phyloP scores from a whole-genome alignment of 106 monocot species.

The Allium sativum region DNA sequence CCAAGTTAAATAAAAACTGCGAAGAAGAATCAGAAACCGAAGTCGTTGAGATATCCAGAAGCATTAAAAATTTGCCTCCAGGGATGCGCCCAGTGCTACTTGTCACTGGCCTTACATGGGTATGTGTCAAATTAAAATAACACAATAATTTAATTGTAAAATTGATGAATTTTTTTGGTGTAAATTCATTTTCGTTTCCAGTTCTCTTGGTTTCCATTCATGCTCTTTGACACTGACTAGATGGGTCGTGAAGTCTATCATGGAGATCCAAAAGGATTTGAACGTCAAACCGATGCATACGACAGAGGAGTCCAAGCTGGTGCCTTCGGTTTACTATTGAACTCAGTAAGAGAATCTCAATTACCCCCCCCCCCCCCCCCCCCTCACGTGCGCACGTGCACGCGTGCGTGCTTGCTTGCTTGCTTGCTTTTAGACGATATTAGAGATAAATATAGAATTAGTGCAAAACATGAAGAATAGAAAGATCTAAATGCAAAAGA shows the following conservation, averaged over 20 bases:
- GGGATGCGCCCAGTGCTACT: constrained; percentile 57
- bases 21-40: constrained; percentile 6
- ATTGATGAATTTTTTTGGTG: background rate
- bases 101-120: constrained; percentile 55
- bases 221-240: constrained; percentile 94
- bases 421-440: too few relatives aligned
- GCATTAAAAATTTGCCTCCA: constrained; percentile 49
- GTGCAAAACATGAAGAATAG: too few relatives aligned
- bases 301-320: constrained; percentile 74
- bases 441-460: too few relatives aligned
- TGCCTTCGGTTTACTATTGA: constrained; percentile 80
- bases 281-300: constrained; percentile 32
- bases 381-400: too few relatives aligned
- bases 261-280: constrained; percentile 63
- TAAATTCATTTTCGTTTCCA: constrained; percentile 7
- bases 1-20: background rate
- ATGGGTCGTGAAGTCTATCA: constrained; percentile 99
- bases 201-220: constrained; percentile 95
- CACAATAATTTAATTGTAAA: too few relatives aligned
- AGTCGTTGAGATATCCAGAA: constrained; percentile 17
- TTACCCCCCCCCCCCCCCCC: too few relatives aligned
- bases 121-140: constrained; percentile 4
- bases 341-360: constrained; percentile 62
- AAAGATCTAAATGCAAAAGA: too few relatives aligned
- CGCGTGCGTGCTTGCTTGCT: too few relatives aligned